Evolutionary conservation across 2,329 filamentous ascomycete species (phyloP).

Genomic region (Aspergillus sp.): DNA sequence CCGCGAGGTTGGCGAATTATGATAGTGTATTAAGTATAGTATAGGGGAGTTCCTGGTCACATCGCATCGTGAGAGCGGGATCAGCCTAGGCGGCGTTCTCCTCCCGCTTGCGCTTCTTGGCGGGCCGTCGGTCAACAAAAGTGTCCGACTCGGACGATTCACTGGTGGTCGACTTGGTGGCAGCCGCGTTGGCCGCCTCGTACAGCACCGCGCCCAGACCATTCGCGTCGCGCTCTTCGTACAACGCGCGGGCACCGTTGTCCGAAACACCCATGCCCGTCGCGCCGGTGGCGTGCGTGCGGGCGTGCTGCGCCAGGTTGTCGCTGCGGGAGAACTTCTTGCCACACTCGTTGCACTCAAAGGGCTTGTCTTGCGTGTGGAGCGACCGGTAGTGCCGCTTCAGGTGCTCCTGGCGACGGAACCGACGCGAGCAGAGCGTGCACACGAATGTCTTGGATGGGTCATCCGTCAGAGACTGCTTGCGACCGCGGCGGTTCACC

Average conservation of each 20-base stretch:
- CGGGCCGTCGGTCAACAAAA: conserved; percentile 46
- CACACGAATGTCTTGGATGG: conserved; percentile 98
- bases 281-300: conserved; percentile 86
- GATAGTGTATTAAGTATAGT: conserved; percentile 29
- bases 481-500: conserved; percentile 88
- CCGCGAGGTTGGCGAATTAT: conserved; percentile 20
- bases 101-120: conserved; percentile 77
- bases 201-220: conserved; percentile 75
- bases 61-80: conserved; percentile 32
- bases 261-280: conserved; percentile 89
- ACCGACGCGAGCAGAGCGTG: conserved; percentile 91
- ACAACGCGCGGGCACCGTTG: conserved; percentile 51
- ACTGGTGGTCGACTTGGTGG: conserved; percentile 55
- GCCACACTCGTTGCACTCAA: conserved; percentile 94
- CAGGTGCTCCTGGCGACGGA: conserved; percentile 96
- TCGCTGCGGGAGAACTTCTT: conserved; percentile 99
- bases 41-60: conserved; percentile 38
- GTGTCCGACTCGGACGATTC: conserved; percentile 40
- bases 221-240: conserved; percentile 59
- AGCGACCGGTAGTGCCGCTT: conserved; percentile 98
- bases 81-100: conserved; percentile 57
- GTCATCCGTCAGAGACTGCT: conserved; percentile 96
- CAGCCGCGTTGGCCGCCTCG: conserved; percentile 71
- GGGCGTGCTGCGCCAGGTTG: conserved; percentile 92
- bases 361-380: conserved; percentile 97